Base-by-base conservation (phyloP, 83 land plant genomes). In the Picea abies region DNA sequence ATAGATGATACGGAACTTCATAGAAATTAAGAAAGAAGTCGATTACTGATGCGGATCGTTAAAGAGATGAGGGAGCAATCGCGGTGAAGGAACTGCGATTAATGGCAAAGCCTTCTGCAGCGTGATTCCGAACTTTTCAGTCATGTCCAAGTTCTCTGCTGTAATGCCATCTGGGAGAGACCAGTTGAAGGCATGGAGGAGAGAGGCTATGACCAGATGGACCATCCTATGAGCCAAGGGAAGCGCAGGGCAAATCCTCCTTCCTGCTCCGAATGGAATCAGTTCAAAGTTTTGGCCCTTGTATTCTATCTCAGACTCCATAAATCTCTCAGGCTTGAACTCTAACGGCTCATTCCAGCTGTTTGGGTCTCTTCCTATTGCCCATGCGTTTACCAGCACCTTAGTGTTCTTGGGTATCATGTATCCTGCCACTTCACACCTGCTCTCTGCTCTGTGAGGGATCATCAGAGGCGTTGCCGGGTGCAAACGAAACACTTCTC, bases 281-380 rank as follows among this genome's bases (percentile, higher is more conserved):
- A 83, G 39, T 44, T 88, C 88, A 44, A 88, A 85, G 29, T 83
- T 60, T 4, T 64, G 49, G 1, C 93, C 93, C 32, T 35, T 41
- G 25, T 58, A 63, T 29, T 86, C 91, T 4, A 86, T 26, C 0
- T 88, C 80, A 17, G 76, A 76, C 5, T 76, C 81, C 83, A 93
- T 29, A 63, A 91, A 91, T 63, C 89, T 85, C 77, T 88, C 87
- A 3, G 87, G 93, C 58, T 73, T 26, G 65, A 89, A 91, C 5
- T 23, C 60, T 5, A 25, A 12, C 0, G 93, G 87, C 0, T 85
- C 62, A 17, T 76, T 76, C 91, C 89, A 91, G 4, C n/a, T 22
- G 14, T 1, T 63, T 0, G 85, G 69, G 72, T 89, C 93, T 20
- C 87, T 37, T 32, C 2, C 35, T 32, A 32, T 32, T 32, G 1